Percentiles rank a stretch among this genome's conserved stretches.
Conservation (phyloP, 768 basidiomycete genomes). For the Psilocybe azurescens region DNA sequence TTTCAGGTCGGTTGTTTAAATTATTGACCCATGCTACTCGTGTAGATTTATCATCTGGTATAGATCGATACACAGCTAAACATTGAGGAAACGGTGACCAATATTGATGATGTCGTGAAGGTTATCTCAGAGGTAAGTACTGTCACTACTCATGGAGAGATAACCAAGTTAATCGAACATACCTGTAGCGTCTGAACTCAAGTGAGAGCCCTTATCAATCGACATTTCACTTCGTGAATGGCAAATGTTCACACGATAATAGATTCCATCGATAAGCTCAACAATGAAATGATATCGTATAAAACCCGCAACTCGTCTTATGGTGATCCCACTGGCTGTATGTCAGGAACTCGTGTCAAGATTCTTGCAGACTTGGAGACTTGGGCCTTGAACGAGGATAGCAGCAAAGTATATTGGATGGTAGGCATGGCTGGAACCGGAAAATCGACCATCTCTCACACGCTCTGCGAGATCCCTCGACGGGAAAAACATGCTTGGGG, state of each 20-base stretch:
- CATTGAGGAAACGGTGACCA: too few relatives aligned
- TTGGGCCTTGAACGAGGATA: constrained; percentile 8
- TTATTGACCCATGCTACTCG: too few relatives aligned
- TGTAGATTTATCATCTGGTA: too few relatives aligned
- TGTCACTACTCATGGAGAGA: background rate
- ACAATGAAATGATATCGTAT: constrained; percentile 10
- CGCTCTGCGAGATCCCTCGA: constrained; percentile 9
- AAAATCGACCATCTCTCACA: constrained; percentile 8
- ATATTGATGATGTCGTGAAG: too few relatives aligned
- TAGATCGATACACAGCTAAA: background rate
- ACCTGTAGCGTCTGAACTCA: constrained; percentile 1
- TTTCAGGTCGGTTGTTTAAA: too few relatives aligned
- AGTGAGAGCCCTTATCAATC: background rate
- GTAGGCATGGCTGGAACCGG: constrained; percentile 12
- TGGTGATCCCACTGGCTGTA: constrained; percentile 3
- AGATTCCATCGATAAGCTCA: constrained; percentile 8
- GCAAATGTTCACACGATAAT: too few relatives aligned
- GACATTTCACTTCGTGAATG: too few relatives aligned
- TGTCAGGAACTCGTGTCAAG: constrained; percentile 4
- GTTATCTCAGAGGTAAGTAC: too few relatives aligned
- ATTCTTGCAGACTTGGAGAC: constrained; percentile 8
- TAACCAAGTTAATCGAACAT: background rate
- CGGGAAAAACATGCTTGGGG: constrained; percentile 6
- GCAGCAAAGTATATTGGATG: constrained; percentile 14
- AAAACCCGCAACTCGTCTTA: constrained; percentile 12